Conservation (phyloP, 805 yeast genomes). For the Blastobotrys peoriensis region DNA sequence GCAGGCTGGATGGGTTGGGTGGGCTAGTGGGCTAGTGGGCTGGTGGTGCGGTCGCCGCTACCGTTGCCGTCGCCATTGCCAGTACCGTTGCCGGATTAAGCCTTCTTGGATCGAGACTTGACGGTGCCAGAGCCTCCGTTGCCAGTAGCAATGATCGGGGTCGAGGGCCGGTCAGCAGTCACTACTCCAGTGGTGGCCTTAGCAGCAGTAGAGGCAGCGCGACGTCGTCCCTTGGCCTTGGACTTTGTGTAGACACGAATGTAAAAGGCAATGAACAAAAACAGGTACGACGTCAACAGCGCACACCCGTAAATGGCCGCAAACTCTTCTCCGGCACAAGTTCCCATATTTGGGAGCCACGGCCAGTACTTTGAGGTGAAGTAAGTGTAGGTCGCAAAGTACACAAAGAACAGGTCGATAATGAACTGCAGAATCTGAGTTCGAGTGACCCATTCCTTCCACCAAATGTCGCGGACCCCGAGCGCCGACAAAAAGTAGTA, state of each 20-base stretch:
- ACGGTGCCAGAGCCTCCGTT: not conserved
- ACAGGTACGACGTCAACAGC: slow-evolving; percentile 80
- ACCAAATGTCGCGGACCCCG: slow-evolving; percentile 87
- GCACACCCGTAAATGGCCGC: slow-evolving; percentile 91
- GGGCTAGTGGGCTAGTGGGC: no score
- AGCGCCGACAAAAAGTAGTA: slow-evolving; percentile 90
- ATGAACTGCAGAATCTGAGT: slow-evolving; percentile 92
- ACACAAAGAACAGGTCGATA: slow-evolving; percentile 83
- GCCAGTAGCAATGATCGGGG: not conserved
- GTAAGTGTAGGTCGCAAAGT: slow-evolving; percentile 89
- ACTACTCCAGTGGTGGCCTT: not conserved
- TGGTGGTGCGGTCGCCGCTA: no score
- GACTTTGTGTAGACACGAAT: slow-evolving; percentile 63
- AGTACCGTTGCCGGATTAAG: no score
- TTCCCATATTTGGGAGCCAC: slow-evolving; percentile 68
- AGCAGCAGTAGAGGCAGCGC: not conserved
- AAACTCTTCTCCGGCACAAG: slow-evolving; percentile 85
- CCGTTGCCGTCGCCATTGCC: no score
- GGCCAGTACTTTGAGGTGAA: slow-evolving; percentile 67
- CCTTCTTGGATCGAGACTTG: not conserved
- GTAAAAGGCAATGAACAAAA: slow-evolving; percentile 89
- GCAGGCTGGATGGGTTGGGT: no score
- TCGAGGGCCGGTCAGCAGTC: not conserved
- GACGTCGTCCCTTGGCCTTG: not conserved
- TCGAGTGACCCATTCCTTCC: slow-evolving; percentile 99